Conservation (phyloP, 2,329 filamentous ascomycete species). For the Drechslerella stenobrocha region DNA sequence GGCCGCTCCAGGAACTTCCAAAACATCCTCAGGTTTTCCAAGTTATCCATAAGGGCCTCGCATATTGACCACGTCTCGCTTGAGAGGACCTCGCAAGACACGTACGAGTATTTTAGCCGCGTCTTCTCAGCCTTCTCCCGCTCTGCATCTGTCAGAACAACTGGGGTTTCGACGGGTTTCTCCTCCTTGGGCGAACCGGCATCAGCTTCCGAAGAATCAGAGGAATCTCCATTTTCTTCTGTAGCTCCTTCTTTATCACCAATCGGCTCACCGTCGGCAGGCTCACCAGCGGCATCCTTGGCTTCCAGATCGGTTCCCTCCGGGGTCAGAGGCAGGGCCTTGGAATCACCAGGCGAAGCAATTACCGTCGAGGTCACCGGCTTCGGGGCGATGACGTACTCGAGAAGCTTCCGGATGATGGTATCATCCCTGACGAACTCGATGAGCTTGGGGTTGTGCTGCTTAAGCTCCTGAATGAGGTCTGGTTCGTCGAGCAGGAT, state of each 20-base stretch:
- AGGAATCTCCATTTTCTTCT: conserved; percentile 53
- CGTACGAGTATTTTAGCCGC: conserved; percentile 89
- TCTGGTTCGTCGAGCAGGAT: conserved; percentile 95
- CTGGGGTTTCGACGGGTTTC: conserved; percentile 55
- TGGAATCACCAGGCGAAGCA: conserved; percentile 28
- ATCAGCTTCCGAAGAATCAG: conserved; percentile 26
- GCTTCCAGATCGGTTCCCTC: conserved; percentile 22
- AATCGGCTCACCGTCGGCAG: conserved; percentile 59
- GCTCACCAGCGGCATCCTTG: conserved; percentile 60
- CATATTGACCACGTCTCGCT: conserved; percentile 97
- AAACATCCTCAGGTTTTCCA: conserved; percentile 75
- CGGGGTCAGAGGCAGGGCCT: conserved; percentile 53
- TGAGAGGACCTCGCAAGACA: conserved; percentile 88
- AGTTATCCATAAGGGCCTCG: conserved; percentile 86
- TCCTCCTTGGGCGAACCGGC: conserved; percentile 49
- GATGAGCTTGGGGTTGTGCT: conserved; percentile 96
- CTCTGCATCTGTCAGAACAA: conserved; percentile 58
- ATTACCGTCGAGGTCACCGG: conserved; percentile 51
- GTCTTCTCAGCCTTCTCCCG: conserved; percentile 84
- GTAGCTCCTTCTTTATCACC: conserved; percentile 61
- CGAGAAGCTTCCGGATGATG: conserved; percentile 79
- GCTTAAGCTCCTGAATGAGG: conserved; percentile 94
- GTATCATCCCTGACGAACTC: conserved; percentile 89
- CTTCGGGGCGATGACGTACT: conserved; percentile 85
- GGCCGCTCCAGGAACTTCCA: conserved; percentile 85